phyloP scores from a whole-genome alignment of 2,329 filamentous ascomycete species.

The Coleophoma cylindrospora region DNA sequence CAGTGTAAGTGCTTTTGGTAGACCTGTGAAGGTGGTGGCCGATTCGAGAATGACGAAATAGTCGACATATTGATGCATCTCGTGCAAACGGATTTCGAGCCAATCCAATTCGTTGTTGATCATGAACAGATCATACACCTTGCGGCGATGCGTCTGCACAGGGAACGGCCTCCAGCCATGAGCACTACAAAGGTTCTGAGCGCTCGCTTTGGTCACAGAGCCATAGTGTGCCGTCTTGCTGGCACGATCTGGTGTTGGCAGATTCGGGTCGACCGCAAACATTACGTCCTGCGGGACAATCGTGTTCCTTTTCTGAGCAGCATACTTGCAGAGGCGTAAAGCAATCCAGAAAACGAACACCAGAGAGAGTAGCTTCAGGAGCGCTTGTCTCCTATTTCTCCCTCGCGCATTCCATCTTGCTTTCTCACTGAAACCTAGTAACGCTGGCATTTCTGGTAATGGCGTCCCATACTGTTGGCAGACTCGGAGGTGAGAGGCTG shows the following conservation, averaged over 20 bases:
- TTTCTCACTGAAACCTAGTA: neutral
- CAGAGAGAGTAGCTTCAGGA: neutral
- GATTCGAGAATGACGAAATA: constrained; percentile 62
- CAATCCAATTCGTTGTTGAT: constrained; percentile 60
- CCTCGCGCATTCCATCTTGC: neutral
- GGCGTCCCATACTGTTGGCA: neutral
- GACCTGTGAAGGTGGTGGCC: constrained; percentile 50
- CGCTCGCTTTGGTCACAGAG: neutral
- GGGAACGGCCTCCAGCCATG: constrained; percentile 1
- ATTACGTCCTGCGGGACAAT: neutral
- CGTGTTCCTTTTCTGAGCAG: neutral
- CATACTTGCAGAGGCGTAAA: neutral
- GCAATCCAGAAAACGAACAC: neutral
- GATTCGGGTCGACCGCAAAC: neutral
- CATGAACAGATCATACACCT: constrained; percentile 58
- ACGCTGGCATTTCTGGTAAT: neutral
- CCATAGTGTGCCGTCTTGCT: neutral
- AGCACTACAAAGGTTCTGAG: neutral
- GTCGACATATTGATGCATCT: constrained; percentile 52
- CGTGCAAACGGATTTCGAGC: constrained; percentile 58
- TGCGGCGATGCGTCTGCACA: constrained; percentile 27
- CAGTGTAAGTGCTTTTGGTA: constrained; percentile 48
- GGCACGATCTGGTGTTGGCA: neutral
- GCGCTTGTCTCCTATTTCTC: neutral
- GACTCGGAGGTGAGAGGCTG: neutral